Evolutionary conservation across 2,329 filamentous ascomycete species (phyloP).

Genomic region (Hymenoscyphus repandus): DNA sequence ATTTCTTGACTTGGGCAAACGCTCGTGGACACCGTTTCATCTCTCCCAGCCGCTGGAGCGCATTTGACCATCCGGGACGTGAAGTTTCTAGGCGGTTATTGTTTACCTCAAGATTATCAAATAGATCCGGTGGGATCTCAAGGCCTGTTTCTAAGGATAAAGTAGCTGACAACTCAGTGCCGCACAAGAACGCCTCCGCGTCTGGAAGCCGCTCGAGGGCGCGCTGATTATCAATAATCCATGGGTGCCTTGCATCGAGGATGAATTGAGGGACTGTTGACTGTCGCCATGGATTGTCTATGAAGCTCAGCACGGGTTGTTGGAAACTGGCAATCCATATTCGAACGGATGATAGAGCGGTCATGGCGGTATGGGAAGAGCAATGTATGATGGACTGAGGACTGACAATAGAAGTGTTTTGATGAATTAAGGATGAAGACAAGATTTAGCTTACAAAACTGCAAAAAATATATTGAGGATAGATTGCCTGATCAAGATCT

Average conservation of each 20-base stretch:
- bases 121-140: constrained; percentile 4
- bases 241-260: constrained; percentile 9
- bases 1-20: constrained; percentile 1
- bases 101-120: constrained; percentile 1
- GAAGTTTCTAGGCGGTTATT: constrained; percentile 3
- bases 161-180: not conserved
- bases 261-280: constrained; percentile 10
- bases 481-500: too few species aligned
- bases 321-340: constrained; percentile 10
- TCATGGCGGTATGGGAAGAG: not conserved
- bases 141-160: not conserved
- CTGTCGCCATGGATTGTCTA: constrained; percentile 7
- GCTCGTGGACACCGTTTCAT: constrained; percentile 5
- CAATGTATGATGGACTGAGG: not conserved
- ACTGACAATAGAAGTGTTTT: too few species aligned
- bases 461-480: too few species aligned
- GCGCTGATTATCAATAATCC: constrained; percentile 8
- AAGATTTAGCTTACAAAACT: too few species aligned
- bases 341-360: constrained; percentile 2
- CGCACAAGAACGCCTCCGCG: constrained; percentile 5
- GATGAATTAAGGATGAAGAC: too few species aligned
- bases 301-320: constrained; percentile 5
- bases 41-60: constrained; percentile 6
- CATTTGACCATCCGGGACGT: constrained; percentile 10
- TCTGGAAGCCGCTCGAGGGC: constrained; percentile 8